Evolutionary conservation across 306 rosid species (phyloP).

Genomic region (Malus orientalis): DNA sequence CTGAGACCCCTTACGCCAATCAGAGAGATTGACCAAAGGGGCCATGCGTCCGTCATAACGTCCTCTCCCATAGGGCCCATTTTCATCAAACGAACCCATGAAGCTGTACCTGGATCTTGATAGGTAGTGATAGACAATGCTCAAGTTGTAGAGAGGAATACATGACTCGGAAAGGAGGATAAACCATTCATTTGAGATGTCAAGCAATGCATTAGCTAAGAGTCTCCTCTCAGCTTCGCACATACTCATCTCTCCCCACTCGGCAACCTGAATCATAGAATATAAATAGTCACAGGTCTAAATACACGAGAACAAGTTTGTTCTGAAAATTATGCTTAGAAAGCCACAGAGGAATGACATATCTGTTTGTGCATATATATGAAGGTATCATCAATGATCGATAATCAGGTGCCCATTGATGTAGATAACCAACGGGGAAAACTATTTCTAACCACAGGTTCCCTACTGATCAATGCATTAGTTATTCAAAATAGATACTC

Average conservation of each 20-base stretch:
- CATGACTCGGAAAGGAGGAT: constrained; percentile 87
- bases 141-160: constrained; percentile 84
- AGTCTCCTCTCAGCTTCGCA: constrained; percentile 97
- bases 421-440: not conserved
- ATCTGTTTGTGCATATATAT: not conserved
- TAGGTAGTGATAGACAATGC: constrained; percentile 61
- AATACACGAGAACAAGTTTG: not conserved
- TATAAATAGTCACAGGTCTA: not conserved
- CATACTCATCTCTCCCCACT: constrained; percentile 98
- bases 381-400: not conserved
- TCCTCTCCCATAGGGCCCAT: constrained; percentile 90
- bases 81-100: constrained; percentile 82
- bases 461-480: not conserved
- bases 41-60: constrained; percentile 74
- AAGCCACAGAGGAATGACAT: not conserved
- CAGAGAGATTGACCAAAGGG: constrained; percentile 66
- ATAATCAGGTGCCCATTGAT: no score
- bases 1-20: constrained; percentile 97
- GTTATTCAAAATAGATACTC: not conserved
- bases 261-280: constrained; percentile 53
- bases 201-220: constrained; percentile 88
- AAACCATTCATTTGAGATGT: constrained; percentile 92
- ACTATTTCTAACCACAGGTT: not conserved
- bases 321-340: not conserved
- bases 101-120: constrained; percentile 75